Percentiles rank a stretch among this genome's conserved stretches.
Conservation (phyloP, 2,329 filamentous ascomycete species). For the Immersiporthe knoxdaviesiana region DNA sequence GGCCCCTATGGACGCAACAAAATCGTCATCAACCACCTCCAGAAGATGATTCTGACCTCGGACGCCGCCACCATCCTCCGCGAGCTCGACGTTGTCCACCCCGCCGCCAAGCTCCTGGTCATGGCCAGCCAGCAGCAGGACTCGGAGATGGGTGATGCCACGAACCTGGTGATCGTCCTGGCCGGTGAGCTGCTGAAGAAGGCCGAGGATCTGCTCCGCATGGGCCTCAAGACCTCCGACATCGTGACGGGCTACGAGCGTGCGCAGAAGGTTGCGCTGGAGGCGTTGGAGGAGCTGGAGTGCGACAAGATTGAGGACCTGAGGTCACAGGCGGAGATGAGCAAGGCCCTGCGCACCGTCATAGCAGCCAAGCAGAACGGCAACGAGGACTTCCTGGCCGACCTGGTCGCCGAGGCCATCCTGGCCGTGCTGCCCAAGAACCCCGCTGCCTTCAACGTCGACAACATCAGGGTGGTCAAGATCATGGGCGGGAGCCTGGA, state of each 20-base stretch:
- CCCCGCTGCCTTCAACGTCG: conserved; percentile 94
- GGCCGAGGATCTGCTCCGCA: conserved; percentile 92
- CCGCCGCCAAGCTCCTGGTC: conserved; percentile 93
- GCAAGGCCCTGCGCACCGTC: conserved; percentile 94
- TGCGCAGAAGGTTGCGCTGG: conserved; percentile 85
- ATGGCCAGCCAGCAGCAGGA: conserved; percentile 99
- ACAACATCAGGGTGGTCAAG: conserved; percentile 98
- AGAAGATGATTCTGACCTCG: conserved; percentile 99
- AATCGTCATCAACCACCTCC: conserved; percentile 98
- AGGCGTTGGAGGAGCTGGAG: conserved; percentile 82
- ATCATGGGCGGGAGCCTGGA: conserved; percentile 98
- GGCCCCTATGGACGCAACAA: conserved; percentile 99
- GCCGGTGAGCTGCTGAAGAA: conserved; percentile 96
- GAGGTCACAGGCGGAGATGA: conserved; percentile 77
- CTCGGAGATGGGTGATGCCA: conserved; percentile 97
- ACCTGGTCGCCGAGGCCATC: conserved; percentile 82
- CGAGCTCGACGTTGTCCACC: conserved; percentile 97
- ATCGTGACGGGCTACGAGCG: conserved; percentile 96
- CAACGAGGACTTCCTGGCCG: conserved; percentile 84
- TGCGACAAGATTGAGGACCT: conserved; percentile 91
- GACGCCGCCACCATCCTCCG: conserved; percentile 96
- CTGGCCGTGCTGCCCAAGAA: conserved; percentile 95
- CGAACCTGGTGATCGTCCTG: conserved; percentile 94
- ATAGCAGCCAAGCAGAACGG: conserved; percentile 96
- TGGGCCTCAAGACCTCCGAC: conserved; percentile 98